Base-by-base conservation (phyloP, 2,329 filamentous ascomycete genomes). In the Colletotrichum lupini region DNA sequence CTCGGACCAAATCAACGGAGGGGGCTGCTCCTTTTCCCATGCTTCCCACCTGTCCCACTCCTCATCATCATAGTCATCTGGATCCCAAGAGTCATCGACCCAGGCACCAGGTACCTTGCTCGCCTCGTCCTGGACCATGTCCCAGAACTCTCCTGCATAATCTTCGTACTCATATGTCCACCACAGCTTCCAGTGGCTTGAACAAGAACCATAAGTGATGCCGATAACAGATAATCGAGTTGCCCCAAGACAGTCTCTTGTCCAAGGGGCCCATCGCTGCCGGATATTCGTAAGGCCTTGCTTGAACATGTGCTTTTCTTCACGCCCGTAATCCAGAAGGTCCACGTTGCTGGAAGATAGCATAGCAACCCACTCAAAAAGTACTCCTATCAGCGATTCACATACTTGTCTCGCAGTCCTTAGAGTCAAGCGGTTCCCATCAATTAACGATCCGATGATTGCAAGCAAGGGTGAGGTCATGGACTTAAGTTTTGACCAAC, bases 271-370 rank as follows among this genome's bases (percentile, higher is more conserved):
- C 8, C 8, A 57, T 11, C 49, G 63, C 9, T 19, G n/a, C 4
- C 1, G 4, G 5, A 26, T 11, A 0, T 0, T 1, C 4, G 5
- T 35, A 8, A 19, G 8, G 1, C 19, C 28, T 11, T 55, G 14
- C 8, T 57, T 5, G 22, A 16, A 57, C 2, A 26, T 11, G 5
- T 5, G 9, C 2, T 2, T 24, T 37, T 80, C 78, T 12, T 61
- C 42, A 12, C 70, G 26, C 0, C 80, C 80, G 22, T 80, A 81
- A 1, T 37, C 30, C 0, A 74, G 2, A 14, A 81, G 37, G n/a
- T 81, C 75, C 0, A 80, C 55, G 4, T 76, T 26, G 14, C 26
- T 59, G 5, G 32, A 12, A 3, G 14, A 12, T 0, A 67, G 14
- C 0, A n/a, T 16, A 0, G 8, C 14, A 4, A 32, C n/a, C 69